Percentiles rank a stretch among this genome's conserved stretches.
These are phyloP conservation scores for Colletotrichum paranaense DNA, from an alignment of 2,329 filamentous ascomycete species.

Conservation along the genomic window DNA sequence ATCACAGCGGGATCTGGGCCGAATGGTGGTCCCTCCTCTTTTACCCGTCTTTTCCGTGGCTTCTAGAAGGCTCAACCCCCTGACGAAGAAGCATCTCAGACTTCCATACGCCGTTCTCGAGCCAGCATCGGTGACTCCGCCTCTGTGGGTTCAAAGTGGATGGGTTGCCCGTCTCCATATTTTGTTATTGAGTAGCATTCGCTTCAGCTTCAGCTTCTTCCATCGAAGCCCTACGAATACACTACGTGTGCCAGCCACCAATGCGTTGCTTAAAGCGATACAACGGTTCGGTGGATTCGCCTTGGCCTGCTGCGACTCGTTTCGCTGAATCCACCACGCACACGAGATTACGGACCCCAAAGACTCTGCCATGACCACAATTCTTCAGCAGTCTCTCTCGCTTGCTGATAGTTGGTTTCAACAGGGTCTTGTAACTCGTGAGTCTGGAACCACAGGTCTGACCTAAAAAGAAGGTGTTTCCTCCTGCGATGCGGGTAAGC, in stretches of 20 bases:
- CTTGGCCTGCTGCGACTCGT: constrained; percentile 8
- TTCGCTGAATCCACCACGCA: constrained; percentile 9
- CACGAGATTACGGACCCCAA: background rate
- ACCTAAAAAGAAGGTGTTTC: background rate
- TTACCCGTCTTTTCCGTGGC: constrained; percentile 32
- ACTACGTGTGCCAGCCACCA: background rate
- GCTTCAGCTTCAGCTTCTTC: constrained; percentile 1
- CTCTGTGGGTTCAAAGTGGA: constrained; percentile 4
- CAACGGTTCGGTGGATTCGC: background rate
- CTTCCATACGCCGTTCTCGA: constrained; percentile 5
- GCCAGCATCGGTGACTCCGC: constrained; percentile 30
- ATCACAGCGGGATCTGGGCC: constrained; percentile 34
- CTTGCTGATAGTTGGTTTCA: constrained; percentile 22
- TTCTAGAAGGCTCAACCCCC: constrained; percentile 31
- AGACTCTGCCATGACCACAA: constrained; percentile 1
- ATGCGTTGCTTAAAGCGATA: background rate
- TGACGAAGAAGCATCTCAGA: constrained; percentile 18
- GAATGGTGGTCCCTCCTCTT: constrained; percentile 33
- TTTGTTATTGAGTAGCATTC: constrained; percentile 5
- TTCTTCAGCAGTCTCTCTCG: constrained; percentile 26
- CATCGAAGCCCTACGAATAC: constrained; percentile 12
- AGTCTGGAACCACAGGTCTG: background rate
- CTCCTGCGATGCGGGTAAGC: background rate
- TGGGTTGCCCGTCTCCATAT: constrained; percentile 22
- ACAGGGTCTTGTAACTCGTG: background rate